A percentile compares a stretch with the other conserved stretches of the same genome.
phyloP scores from a whole-genome alignment of 768 basidiomycete species.

The Auriculariales sp. region DNA sequence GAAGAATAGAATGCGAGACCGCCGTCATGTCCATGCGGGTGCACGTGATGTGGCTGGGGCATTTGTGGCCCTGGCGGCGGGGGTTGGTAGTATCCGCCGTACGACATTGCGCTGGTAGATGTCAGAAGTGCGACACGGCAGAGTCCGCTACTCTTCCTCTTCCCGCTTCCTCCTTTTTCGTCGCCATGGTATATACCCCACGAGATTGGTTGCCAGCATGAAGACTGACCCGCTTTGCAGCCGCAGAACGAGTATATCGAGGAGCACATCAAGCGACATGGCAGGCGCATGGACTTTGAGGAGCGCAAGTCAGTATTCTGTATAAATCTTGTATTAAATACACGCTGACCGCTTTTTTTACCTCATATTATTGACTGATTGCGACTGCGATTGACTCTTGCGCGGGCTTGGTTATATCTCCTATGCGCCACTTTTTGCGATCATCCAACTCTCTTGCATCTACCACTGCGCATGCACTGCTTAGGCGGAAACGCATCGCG shows the following conservation, averaged over 20 bases:
- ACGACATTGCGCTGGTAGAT: not conserved
- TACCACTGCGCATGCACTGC: conserved; percentile 2
- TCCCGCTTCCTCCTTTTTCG: not conserved
- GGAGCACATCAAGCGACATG: conserved; percentile 95
- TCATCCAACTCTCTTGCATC: not conserved
- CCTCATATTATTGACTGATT: too few relatives aligned
- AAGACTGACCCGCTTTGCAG: conserved; percentile 6
- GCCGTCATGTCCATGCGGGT: too few relatives aligned
- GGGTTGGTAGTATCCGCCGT: not conserved
- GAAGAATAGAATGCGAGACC: not conserved
- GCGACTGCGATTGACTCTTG: too few relatives aligned
- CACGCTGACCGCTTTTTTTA: not conserved
- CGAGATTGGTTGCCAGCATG: not conserved
- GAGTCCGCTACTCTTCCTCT: not conserved
- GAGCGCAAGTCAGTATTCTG: conserved; percentile 65
- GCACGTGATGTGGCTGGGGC: too few relatives aligned
- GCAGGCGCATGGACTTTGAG: conserved; percentile 87
- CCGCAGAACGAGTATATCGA: conserved; percentile 96
- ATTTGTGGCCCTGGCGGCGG: not conserved
- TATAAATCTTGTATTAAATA: too few relatives aligned
- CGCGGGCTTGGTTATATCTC: not conserved
- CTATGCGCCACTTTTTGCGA: not conserved
- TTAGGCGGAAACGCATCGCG: conserved; percentile 71
- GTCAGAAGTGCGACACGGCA: not conserved
- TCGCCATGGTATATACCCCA: not conserved